Evolutionary conservation across 768 basidiomycete genomes (phyloP).

Genomic region (Phaffia australis): DNA sequence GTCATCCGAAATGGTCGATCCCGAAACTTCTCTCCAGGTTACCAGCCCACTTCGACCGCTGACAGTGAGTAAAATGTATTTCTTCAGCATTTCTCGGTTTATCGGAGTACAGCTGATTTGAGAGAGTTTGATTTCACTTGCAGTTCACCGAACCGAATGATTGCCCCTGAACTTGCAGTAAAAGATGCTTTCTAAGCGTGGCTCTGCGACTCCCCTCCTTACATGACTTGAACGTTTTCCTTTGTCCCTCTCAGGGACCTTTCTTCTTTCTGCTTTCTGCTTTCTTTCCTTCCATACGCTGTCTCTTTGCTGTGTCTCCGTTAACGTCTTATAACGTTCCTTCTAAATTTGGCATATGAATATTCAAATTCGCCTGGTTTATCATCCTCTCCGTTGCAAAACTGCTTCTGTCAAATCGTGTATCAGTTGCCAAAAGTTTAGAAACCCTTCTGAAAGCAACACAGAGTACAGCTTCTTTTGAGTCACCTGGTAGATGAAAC

Average conservation of each 20-base stretch:
- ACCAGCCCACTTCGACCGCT: constrained; percentile 10
- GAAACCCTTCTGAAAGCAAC: too few species aligned
- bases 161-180: background rate
- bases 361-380: too few species aligned
- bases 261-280: background rate
- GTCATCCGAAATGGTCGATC: constrained; percentile 49
- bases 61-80: constrained; percentile 3
- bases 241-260: background rate
- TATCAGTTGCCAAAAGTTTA: too few species aligned
- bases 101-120: too few species aligned
- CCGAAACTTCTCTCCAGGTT: constrained; percentile 24
- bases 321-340: too few species aligned
- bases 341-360: too few species aligned
- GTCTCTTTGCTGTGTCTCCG: too few species aligned
- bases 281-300: background rate
- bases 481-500: too few species aligned
- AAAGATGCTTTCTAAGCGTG: too few species aligned
- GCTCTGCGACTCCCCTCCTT: background rate
- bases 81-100: background rate
- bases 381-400: too few species aligned
- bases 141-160: constrained; percentile 4
- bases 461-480: too few species aligned
- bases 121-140: background rate
- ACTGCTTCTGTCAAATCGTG: too few species aligned
- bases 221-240: background rate